phyloP scores from a whole-genome alignment of 352 stramenopile genomes.

The Plasmopara viticola region DNA sequence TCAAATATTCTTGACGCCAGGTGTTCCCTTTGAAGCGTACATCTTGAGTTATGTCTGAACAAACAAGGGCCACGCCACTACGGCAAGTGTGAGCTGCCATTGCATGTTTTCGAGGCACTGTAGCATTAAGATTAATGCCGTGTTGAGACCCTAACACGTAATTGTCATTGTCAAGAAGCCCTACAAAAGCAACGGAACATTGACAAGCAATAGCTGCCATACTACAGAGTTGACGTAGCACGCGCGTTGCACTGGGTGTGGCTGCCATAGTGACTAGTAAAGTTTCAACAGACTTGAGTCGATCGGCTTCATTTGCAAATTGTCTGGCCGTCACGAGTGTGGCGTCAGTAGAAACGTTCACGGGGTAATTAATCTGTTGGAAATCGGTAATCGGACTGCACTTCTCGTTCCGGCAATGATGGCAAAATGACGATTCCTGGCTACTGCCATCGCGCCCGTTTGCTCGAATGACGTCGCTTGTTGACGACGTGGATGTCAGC shows the following conservation, averaged over 20 bases:
- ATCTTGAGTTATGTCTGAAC: conserved; percentile 52
- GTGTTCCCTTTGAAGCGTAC: conserved; percentile 61
- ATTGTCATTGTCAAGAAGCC: conserved; percentile 50
- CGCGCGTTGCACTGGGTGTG: conserved; percentile 33
- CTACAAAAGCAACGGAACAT: conserved; percentile 61
- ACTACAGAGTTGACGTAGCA: conserved; percentile 60
- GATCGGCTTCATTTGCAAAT: conserved; percentile 55
- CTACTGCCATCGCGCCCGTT: conserved; percentile 11
- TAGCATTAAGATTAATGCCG: conserved; percentile 15
- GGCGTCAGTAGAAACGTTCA: conserved; percentile 13
- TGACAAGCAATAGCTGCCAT: conserved; percentile 73
- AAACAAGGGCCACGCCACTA: conserved; percentile 53
- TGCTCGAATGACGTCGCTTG: conserved; percentile 15
- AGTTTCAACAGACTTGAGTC: conserved; percentile 35
- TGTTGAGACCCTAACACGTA: conserved; percentile 52
- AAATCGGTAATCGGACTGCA: conserved; percentile 51
- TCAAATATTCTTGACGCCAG: conserved; percentile 43
- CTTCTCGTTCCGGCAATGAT: conserved; percentile 51
- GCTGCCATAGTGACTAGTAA: conserved; percentile 39
- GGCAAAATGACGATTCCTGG: conserved; percentile 29
- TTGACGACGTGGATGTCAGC: conserved; percentile 17
- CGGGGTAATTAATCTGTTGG: conserved; percentile 50
- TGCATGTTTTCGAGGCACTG: conserved; percentile 36
- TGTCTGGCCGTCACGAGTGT: conserved; percentile 34
- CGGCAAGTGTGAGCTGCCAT: conserved; percentile 67